These are phyloP conservation scores for Cryptococcus sp. DNA, from an alignment of 1,284 basidiomycete genomes.

Conservation along the genomic window DNA sequence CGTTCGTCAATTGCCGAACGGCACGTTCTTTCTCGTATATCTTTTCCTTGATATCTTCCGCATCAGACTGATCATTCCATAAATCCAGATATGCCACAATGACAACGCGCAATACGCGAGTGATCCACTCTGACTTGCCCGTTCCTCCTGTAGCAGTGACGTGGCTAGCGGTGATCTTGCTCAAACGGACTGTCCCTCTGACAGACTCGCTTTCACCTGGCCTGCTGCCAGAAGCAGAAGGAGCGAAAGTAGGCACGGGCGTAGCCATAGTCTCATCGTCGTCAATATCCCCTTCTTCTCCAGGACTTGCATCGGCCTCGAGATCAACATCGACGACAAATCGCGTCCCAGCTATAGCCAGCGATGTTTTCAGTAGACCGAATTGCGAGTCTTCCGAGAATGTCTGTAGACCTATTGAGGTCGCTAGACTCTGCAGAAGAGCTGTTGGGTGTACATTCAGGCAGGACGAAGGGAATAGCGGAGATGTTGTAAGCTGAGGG, in stretches of 20 bases:
- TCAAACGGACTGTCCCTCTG: slow-evolving; percentile 31
- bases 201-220: slow-evolving; percentile 9
- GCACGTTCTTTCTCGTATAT: slow-evolving; percentile 6
- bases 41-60: not conserved
- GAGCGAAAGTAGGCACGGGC: not conserved
- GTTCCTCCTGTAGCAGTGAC: slow-evolving; percentile 30
- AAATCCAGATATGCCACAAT: slow-evolving; percentile 33
- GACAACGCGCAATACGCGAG: slow-evolving; percentile 14
- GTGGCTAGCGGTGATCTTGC: slow-evolving; percentile 40
- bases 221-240: not conserved
- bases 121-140: slow-evolving; percentile 38
- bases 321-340: slow-evolving; percentile 50
- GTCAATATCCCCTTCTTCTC: slow-evolving; percentile 29
- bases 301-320: slow-evolving; percentile 31
- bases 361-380: slow-evolving; percentile 37
- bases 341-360: slow-evolving; percentile 43
- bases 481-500: not conserved
- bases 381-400: slow-evolving; percentile 50
- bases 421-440: slow-evolving; percentile 34
- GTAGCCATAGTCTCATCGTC: slow-evolving; percentile 7
- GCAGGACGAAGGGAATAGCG: slow-evolving; percentile 19
- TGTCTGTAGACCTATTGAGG: slow-evolving; percentile 34
- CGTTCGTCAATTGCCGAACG: not conserved
- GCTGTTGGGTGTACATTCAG: slow-evolving; percentile 27
- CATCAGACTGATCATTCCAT: slow-evolving; percentile 27